phyloP scores from a whole-genome alignment of 768 basidiomycete genomes.

The Hortiboletus campestris region DNA sequence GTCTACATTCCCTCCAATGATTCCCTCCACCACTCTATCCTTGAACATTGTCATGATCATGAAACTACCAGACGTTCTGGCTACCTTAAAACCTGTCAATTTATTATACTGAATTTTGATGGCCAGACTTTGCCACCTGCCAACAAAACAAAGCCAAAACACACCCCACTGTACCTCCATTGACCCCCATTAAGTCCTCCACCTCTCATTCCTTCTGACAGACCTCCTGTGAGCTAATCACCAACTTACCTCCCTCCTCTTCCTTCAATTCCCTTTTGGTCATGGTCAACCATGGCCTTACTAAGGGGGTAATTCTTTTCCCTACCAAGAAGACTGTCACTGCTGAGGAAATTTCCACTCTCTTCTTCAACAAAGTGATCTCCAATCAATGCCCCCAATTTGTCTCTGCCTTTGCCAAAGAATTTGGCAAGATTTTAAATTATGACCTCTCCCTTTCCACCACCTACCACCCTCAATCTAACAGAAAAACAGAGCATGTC shows the following conservation, averaged over 20 bases:
- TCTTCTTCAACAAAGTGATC: not conserved
- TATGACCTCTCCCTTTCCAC: too few species aligned
- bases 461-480: not conserved
- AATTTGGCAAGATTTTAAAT: too few species aligned
- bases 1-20: too few species aligned
- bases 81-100: not conserved
- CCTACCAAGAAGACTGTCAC: constrained; percentile 16
- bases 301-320: constrained; percentile 18
- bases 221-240: constrained; percentile 16
- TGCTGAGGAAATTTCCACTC: constrained; percentile 7
- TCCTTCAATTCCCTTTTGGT: not conserved
- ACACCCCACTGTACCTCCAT: not conserved
- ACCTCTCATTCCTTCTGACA: too few species aligned
- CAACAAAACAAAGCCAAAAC: too few species aligned
- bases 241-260: not conserved
- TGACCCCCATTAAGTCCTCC: too few species aligned
- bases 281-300: not conserved
- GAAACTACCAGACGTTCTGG: not conserved
- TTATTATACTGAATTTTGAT: not conserved
- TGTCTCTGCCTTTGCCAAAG: too few species aligned
- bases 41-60: not conserved
- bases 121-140: too few species aligned
- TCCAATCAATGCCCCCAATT: too few species aligned
- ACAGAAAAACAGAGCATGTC: not conserved
- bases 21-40: not conserved